Evolutionary conservation across 1,284 basidiomycete genomes (phyloP).

Genomic region (Marasmius oreades): DNA sequence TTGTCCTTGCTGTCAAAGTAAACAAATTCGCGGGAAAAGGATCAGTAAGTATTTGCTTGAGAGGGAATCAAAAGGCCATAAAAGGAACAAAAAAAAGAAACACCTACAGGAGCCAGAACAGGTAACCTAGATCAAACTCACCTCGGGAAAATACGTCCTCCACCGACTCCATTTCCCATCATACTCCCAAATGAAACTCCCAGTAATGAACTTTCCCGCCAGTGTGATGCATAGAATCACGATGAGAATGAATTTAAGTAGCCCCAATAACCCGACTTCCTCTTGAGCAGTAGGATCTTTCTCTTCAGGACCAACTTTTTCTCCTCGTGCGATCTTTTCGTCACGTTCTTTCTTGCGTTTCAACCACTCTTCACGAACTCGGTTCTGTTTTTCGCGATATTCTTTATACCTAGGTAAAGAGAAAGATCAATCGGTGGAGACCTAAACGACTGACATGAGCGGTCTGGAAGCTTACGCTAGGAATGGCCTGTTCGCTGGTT

Average conservation of each 20-base stretch:
- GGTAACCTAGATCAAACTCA: constrained; percentile 35
- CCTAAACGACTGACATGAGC: constrained; percentile 7
- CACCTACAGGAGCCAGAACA: too few relatives aligned
- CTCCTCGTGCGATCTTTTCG: constrained; percentile 69
- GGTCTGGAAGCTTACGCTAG: constrained; percentile 56
- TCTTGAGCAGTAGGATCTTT: constrained; percentile 64
- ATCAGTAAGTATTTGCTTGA: constrained; percentile 6
- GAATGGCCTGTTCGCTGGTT: constrained; percentile 78
- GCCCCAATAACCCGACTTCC: constrained; percentile 60
- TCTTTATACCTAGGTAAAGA: constrained; percentile 53
- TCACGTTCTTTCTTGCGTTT: constrained; percentile 68
- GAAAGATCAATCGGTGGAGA: constrained; percentile 14
- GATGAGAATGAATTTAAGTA: constrained; percentile 68
- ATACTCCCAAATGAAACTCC: constrained; percentile 77
- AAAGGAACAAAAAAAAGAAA: too few relatives aligned
- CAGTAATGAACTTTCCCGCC: constrained; percentile 78
- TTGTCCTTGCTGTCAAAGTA: constrained; percentile 44
- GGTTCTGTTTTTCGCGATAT: constrained; percentile 61
- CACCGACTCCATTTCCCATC: constrained; percentile 47
- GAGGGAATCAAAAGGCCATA: too few relatives aligned
- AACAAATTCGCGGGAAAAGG: constrained; percentile 21
- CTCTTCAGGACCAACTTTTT: constrained; percentile 67
- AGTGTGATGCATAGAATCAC: constrained; percentile 49
- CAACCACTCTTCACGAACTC: constrained; percentile 61
- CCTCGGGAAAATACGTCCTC: constrained; percentile 62